Conservation (phyloP, 306 rosid genomes). For the Dicorynia guianensis region DNA sequence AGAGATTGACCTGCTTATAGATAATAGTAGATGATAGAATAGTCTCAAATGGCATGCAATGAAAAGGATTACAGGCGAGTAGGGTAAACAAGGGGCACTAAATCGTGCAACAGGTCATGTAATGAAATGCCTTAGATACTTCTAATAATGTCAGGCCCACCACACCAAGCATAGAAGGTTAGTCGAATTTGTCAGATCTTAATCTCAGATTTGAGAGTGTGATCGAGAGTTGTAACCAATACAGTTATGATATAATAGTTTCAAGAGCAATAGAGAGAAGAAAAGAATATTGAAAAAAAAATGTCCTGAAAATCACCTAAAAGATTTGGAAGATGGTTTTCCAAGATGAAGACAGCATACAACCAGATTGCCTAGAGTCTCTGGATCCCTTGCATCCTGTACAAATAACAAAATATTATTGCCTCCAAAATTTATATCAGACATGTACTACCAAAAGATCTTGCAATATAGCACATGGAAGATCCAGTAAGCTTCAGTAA, state of each 20-base stretch:
- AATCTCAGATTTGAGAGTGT: background rate
- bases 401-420: slow-evolving; percentile 40
- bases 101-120: background rate
- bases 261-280: background rate
- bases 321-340: slow-evolving; percentile 86
- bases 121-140: background rate
- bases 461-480: slow-evolving; percentile 11
- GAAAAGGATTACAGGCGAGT: background rate
- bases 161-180: background rate
- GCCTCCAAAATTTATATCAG: slow-evolving; percentile 20
- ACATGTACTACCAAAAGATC: background rate
- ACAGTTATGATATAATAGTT: background rate
- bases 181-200: background rate
- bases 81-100: background rate
- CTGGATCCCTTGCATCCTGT: slow-evolving; percentile 99
- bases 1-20: background rate
- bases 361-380: slow-evolving; percentile 91
- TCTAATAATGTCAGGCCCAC: background rate
- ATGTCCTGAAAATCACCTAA: slow-evolving; percentile 62
- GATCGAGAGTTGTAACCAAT: background rate
- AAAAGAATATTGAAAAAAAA: slow-evolving; percentile 15
- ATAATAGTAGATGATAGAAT: background rate
- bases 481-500: too few species aligned
- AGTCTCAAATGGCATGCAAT: slow-evolving; percentile 11
- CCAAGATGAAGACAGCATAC: slow-evolving; percentile 99